A percentile compares a stretch with the other conserved stretches of the same genome.
phyloP scores from a whole-genome alignment of 73 alveolate species.

The Stentor roeselii region DNA sequence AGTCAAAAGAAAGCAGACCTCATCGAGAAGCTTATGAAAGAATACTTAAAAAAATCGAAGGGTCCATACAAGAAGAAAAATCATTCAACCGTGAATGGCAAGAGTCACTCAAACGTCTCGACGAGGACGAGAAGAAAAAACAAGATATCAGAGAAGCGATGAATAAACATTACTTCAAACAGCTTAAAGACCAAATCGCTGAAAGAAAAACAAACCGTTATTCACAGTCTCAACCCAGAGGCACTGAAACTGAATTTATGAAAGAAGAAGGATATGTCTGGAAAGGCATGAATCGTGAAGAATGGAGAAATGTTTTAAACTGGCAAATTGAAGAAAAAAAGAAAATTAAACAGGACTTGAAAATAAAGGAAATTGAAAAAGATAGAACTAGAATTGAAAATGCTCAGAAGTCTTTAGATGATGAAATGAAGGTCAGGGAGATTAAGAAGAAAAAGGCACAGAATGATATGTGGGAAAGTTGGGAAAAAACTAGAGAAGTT shows the following conservation, averaged over 20 bases:
- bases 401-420: not conserved
- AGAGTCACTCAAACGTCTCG: not conserved
- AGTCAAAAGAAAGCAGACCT: no score
- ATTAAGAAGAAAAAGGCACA: not conserved
- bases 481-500: not conserved
- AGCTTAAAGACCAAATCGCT: not conserved
- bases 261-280: not conserved
- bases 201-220: not conserved
- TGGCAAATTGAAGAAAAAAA: not conserved
- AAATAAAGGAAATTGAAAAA: not conserved
- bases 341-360: not conserved
- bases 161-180: not conserved
- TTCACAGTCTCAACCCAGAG: not conserved
- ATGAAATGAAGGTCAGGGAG: not conserved
- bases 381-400: not conserved
- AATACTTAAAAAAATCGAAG: not conserved
- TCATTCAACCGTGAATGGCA: not conserved
- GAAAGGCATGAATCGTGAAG: not conserved
- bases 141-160: not conserved
- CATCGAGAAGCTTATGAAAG: not conserved
- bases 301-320: not conserved
- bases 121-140: not conserved
- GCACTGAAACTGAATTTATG: not conserved
- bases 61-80: not conserved
- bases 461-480: constrained; percentile 6